phyloP scores from a whole-genome alignment of 371 early-diverging fungal species.

The Paraphysoderma sedebokerense region DNA sequence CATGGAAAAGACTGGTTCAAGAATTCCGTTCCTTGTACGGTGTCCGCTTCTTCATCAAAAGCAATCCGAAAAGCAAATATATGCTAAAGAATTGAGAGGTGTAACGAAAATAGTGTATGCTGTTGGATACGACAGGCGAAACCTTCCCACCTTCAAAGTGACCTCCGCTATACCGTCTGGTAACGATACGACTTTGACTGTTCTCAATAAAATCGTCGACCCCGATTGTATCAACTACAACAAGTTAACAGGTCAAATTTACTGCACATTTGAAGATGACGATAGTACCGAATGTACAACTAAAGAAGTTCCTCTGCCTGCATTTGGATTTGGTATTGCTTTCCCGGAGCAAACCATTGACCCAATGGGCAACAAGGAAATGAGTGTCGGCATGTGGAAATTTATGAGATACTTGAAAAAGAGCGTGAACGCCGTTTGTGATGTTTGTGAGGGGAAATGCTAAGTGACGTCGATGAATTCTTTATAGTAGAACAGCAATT shows the following conservation, averaged over 20 bases:
- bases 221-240: too few species aligned
- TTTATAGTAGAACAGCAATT: too few species aligned
- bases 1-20: not conserved
- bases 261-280: not conserved
- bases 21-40: too few species aligned
- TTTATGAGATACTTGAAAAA: not conserved
- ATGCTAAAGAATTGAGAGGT: not conserved
- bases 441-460: too few species aligned
- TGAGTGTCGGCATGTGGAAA: conserved; percentile 3
- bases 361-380: not conserved
- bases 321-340: not conserved
- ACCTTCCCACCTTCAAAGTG: not conserved
- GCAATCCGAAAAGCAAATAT: not conserved
- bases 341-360: conserved; percentile 2
- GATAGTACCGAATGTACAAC: too few species aligned
- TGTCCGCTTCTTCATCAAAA: not conserved
- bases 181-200: too few species aligned
- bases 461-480: too few species aligned
- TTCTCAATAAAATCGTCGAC: too few species aligned
- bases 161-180: too few species aligned
- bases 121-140: not conserved
- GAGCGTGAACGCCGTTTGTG: too few species aligned
- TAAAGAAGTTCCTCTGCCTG: not conserved
- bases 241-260: too few species aligned
- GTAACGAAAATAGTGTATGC: not conserved